Evolutionary conservation across 2,329 filamentous ascomycete genomes (phyloP), one percentile per base, ranked within the genome.

Genomic region (Aquanectria penicillioides): DNA sequence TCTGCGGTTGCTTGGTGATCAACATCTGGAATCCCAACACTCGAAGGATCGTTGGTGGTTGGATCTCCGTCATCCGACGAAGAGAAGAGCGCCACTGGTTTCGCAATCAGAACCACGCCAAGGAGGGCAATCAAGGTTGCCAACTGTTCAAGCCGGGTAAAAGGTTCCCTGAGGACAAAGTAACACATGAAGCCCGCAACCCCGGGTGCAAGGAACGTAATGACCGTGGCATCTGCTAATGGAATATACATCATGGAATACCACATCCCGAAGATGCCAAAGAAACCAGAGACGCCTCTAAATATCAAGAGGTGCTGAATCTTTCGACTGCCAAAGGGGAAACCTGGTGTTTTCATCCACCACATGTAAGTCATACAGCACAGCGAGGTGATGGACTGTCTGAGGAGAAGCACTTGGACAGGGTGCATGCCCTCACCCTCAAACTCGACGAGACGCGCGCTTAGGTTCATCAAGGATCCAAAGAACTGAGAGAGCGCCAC

Each of bases 171-270:
- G 15, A 89, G 77, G 31, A 94, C 77, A 53, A 93, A 80, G 29
- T 90, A 93, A 73, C 93, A 97, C 15, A 90, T 84, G 78, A 94
- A 92, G 56, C 91, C 92, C 17, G 92, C 86, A 6, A 96, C 81
- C 12, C 89, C 89, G 0, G 94, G 94, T 0, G 90, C 86, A 6
- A 97, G 82, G 72, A 97, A 97, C 8, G 92, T 95, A 50, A 97
- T 89, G 28, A 97, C 93, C 0, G 92, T 95, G 2, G 93, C 93
- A 73, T 97, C 93, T 13, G 92, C 90, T 2, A 97, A 83, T 0
- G 92, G 91, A 3, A 97, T 84, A 68, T 96, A 96, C 71, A 91
- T 84, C 56, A 83, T 83, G 10, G 79, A 82, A 63, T 78, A 83
- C 81, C 80, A 96, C 77, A 95, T 85, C 29, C 90, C 90, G 72